Conservation (phyloP, 2,329 filamentous ascomycete species). For the Diaporthe nobilis region DNA sequence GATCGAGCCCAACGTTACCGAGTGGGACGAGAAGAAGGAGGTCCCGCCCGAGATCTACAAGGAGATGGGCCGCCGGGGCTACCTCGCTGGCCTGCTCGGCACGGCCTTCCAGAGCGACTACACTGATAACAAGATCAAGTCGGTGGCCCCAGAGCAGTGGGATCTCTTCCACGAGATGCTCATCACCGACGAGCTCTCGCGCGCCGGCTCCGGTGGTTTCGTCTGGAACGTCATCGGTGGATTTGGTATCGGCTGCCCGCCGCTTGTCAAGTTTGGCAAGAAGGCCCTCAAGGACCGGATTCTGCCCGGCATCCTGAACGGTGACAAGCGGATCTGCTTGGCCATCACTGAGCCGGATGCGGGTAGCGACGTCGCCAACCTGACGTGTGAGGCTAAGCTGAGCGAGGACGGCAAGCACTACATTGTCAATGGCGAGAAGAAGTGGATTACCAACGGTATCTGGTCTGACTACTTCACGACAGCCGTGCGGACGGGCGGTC, state of each 20-base stretch:
- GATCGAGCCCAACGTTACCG: constrained; percentile 90
- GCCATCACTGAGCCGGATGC: constrained; percentile 98
- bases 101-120: constrained; percentile 85
- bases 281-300: constrained; percentile 89
- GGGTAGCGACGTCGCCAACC: constrained; percentile 93
- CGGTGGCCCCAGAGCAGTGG: constrained; percentile 90
- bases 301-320: constrained; percentile 86
- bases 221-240: constrained; percentile 98
- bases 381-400: constrained; percentile 96
- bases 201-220: constrained; percentile 89
- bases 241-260: constrained; percentile 95
- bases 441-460: constrained; percentile 99
- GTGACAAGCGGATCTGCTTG: constrained; percentile 97
- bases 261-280: constrained; percentile 91
- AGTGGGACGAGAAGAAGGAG: constrained; percentile 96
- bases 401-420: constrained; percentile 97
- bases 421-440: constrained; percentile 99
- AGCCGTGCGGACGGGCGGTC: constrained; percentile 88
- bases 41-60: constrained; percentile 94
- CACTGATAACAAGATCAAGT: constrained; percentile 78
- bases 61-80: constrained; percentile 93
- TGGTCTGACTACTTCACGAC: constrained; percentile 99
- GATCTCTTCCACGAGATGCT: constrained; percentile 99
- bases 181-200: constrained; percentile 93
- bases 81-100: constrained; percentile 92